Conservation (phyloP, 2,329 filamentous ascomycete genomes). For the Colletotrichum simmondsii region DNA sequence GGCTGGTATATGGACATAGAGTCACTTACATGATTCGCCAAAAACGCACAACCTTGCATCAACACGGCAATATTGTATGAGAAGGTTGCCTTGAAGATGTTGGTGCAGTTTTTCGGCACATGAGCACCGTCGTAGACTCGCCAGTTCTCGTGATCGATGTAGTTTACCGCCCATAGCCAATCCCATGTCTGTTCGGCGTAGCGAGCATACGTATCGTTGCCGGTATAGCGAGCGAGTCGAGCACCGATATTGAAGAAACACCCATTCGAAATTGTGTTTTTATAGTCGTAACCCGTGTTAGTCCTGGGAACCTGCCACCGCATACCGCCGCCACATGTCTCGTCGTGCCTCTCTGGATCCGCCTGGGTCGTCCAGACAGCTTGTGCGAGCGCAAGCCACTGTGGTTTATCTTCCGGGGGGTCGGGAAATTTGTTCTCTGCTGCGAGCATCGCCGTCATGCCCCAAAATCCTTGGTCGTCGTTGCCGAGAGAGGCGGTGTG, state of each 20-base stretch:
- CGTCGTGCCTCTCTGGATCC: slow-evolving; percentile 66
- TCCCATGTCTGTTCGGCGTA: slow-evolving; percentile 74
- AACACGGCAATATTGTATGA: slow-evolving; percentile 66
- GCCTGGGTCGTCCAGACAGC: slow-evolving; percentile 72
- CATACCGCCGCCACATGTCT: slow-evolving; percentile 66
- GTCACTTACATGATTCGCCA: slow-evolving; percentile 63
- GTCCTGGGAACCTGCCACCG: slow-evolving; percentile 82
- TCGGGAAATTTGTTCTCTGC: slow-evolving; percentile 68
- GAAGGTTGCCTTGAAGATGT: slow-evolving; percentile 64
- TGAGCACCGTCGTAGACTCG: slow-evolving; percentile 70
- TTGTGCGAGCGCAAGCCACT: slow-evolving; percentile 68
- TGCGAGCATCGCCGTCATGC: slow-evolving; percentile 70
- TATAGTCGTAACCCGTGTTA: slow-evolving; percentile 83
- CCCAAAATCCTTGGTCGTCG: slow-evolving; percentile 76
- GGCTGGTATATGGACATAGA: slow-evolving; percentile 58
- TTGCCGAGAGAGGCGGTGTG: slow-evolving; percentile 66
- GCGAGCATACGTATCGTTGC: slow-evolving; percentile 71
- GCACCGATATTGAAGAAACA: slow-evolving; percentile 75
- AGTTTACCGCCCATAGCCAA: slow-evolving; percentile 62
- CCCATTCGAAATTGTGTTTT: slow-evolving; percentile 71
- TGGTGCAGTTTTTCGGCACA: slow-evolving; percentile 61
- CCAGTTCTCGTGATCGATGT: slow-evolving; percentile 64
- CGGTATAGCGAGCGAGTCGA: slow-evolving; percentile 77
- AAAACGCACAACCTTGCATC: slow-evolving; percentile 64
- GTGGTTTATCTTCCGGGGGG: slow-evolving; percentile 58